phyloP scores from a whole-genome alignment of 2,329 filamentous ascomycete species.

The Xylogone sp. region DNA sequence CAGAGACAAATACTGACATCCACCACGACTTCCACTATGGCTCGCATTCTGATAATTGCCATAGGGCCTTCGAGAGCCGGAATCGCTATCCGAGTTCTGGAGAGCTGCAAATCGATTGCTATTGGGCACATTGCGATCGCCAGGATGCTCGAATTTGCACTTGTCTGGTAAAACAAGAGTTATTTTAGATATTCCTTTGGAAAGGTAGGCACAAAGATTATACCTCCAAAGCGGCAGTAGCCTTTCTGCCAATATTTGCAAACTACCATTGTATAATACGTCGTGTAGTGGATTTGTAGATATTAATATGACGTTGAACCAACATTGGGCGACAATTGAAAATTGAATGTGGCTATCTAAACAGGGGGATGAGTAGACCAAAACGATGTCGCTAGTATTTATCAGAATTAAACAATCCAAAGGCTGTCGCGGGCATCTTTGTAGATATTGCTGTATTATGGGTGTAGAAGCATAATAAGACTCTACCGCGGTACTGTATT shows the following conservation, averaged over 20 bases:
- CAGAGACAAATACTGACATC: constrained; percentile 9
- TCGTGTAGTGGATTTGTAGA: neutral
- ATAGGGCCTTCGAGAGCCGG: constrained; percentile 12
- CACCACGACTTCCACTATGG: constrained; percentile 5
- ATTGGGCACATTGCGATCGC: constrained; percentile 30
- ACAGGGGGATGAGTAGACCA: too few relatives aligned
- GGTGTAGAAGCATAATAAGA: too few relatives aligned
- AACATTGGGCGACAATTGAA: too few relatives aligned
- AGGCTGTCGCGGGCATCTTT: too few relatives aligned
- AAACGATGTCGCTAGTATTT: too few relatives aligned
- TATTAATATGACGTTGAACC: too few relatives aligned
- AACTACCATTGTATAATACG: neutral
- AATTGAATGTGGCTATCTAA: too few relatives aligned
- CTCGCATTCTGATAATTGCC: constrained; percentile 8
- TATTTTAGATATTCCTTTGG: constrained; percentile 9
- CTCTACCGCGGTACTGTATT: too few relatives aligned
- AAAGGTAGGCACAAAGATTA: too few relatives aligned
- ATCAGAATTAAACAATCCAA: too few relatives aligned
- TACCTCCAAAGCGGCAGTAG: constrained; percentile 49
- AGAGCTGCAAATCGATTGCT: constrained; percentile 29
- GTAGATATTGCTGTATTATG: too few relatives aligned
- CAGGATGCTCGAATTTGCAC: constrained; percentile 58
- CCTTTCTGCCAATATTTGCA: constrained; percentile 65
- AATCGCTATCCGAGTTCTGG: constrained; percentile 13
- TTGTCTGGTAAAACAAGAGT: constrained; percentile 39